Base-by-base conservation (phyloP, 352 stramenopile genomes). In the Pythium utonaiense region DNA sequence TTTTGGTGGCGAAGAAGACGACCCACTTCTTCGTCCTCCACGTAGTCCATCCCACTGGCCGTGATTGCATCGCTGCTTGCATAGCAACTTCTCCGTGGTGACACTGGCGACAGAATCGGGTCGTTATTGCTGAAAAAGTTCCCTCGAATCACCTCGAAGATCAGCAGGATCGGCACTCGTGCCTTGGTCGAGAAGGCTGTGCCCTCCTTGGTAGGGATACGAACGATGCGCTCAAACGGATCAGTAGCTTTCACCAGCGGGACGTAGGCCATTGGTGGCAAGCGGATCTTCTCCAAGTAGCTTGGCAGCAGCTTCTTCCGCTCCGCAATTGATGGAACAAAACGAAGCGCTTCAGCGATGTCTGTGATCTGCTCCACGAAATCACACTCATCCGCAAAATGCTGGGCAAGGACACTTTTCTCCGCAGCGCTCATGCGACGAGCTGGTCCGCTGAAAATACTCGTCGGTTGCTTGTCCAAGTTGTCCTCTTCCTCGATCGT, bases 281-380 rank as follows among this genome's bases (percentile, higher is more conserved):
- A 53, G 50, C 78, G 74, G n/a, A 95, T 67, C 51, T 88, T 95
- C 55, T 91, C 80, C 45, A 96, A 64, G 66, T 95, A 89, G 8
- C 74, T 83, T 0, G 83, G 80, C 21, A 96, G 60, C 1, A 83
- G 77, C 45, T 88, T 77, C 63, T 94, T 96, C 10, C 88, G 77
- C 30, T 95, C 83, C 25, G 82, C 67, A 54, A 92, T 75, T 31
- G 79, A 84, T 13, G 83, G 77, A n/a, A 96, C 80, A 34, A 95
- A 93, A 4, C 88, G 83, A 42, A 96, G 61, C 3, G 74, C 70
- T 52, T 96, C 87, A 0, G 87, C 82, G 59, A 95, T 91, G 49
- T 92, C 83, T 2, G 86, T 96, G 48, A 96, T 90, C 54, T 94
- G 86, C 69, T 96, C 74, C 8, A 96, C 87, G 54, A 96, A 96